A percentile compares a stretch with the other conserved stretches of the same genome.
These are phyloP conservation scores for Neonectria neomacrospora DNA, from an alignment of 2,329 filamentous ascomycete genomes.

Conservation along the genomic window DNA sequence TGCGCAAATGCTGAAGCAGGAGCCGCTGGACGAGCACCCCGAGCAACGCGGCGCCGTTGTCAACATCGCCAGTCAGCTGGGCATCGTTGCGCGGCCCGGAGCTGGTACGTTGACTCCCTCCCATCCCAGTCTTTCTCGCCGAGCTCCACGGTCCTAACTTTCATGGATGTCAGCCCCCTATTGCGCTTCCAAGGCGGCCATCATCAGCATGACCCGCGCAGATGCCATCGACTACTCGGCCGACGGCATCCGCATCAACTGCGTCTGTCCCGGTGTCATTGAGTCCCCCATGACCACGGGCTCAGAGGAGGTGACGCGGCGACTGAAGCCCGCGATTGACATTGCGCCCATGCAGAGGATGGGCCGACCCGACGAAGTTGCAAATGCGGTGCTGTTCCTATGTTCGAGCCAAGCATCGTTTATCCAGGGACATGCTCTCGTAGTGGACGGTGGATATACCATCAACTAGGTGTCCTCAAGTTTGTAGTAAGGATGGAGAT, in stretches of 20 bases:
- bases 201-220: constrained; percentile 66
- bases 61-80: constrained; percentile 64
- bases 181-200: constrained; percentile 67
- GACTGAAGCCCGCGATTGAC: constrained; percentile 54
- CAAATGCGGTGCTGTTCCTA: constrained; percentile 61
- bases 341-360: constrained; percentile 63
- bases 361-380: constrained; percentile 61
- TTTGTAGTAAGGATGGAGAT: too few relatives aligned
- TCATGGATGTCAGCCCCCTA: constrained; percentile 60
- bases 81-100: constrained; percentile 58
- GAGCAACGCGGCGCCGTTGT: constrained; percentile 60
- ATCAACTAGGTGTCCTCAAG: constrained; percentile 59
- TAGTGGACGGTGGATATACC: constrained; percentile 64
- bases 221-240: constrained; percentile 67
- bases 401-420: constrained; percentile 61
- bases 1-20: constrained; percentile 57
- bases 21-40: constrained; percentile 53
- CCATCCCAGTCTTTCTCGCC: too few relatives aligned
- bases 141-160: background rate
- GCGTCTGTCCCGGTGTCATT: constrained; percentile 74
- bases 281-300: constrained; percentile 59
- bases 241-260: constrained; percentile 59
- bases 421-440: constrained; percentile 62
- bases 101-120: constrained; percentile 43
- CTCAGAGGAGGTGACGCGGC: constrained; percentile 51